Conservation (phyloP, 2,329 filamentous ascomycete species). For the Coleophoma eucalyptorum region DNA sequence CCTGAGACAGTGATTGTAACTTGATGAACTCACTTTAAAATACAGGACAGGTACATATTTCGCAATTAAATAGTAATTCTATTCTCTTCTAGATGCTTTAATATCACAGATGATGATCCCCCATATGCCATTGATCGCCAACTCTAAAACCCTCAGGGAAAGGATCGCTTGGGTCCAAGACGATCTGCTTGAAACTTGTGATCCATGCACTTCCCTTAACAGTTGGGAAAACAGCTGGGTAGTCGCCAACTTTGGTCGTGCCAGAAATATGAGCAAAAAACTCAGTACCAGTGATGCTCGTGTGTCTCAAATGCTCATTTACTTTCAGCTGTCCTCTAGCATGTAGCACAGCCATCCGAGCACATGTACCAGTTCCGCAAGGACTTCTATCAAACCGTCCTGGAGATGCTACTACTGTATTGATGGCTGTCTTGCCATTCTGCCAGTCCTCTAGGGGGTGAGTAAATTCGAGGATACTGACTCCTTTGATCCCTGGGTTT, state of each 20-base stretch:
- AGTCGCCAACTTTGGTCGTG: conserved; percentile 32
- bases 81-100: neutral
- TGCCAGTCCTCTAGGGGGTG: conserved; percentile 25
- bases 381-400: conserved; percentile 42
- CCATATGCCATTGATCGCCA: neutral
- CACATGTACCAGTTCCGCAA: conserved; percentile 40
- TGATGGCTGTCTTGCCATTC: conserved; percentile 27
- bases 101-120: neutral
- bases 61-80: too few species aligned
- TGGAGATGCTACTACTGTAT: conserved; percentile 40
- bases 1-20: too few species aligned
- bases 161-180: conserved; percentile 39
- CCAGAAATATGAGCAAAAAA: conserved; percentile 34
- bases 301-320: conserved; percentile 33
- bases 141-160: conserved; percentile 32
- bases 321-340: conserved; percentile 33
- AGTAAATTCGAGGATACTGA: conserved; percentile 35
- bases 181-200: conserved; percentile 37
- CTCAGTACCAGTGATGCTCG: conserved; percentile 38
- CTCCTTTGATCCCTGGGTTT: conserved; percentile 35
- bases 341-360: conserved; percentile 39
- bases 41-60: too few species aligned
- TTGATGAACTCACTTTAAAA: too few species aligned
- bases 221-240: conserved; percentile 34
- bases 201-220: conserved; percentile 42